phyloP scores from a whole-genome alignment of 768 basidiomycete genomes.

The Dictyophora rubrovolvata region DNA sequence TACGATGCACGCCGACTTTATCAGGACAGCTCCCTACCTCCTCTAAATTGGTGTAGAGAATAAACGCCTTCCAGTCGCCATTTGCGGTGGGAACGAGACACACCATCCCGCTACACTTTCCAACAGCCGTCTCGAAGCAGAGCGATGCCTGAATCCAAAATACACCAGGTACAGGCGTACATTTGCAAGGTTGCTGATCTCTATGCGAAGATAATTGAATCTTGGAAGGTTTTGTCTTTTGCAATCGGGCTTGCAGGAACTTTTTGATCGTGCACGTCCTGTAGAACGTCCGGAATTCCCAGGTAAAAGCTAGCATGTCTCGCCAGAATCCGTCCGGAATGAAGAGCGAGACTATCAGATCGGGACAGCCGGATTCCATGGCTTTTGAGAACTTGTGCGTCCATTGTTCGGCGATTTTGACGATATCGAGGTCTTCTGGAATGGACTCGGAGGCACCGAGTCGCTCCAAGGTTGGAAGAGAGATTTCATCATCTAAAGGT shows the following conservation, averaged over 20 bases:
- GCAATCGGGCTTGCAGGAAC: conserved; percentile 40
- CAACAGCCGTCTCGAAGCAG: conserved; percentile 34
- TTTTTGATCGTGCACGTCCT: conserved; percentile 28
- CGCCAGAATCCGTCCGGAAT: conserved; percentile 40
- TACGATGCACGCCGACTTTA: conserved; percentile 26
- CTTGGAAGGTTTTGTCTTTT: conserved; percentile 4
- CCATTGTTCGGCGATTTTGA: conserved; percentile 30
- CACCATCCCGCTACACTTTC: conserved; percentile 40
- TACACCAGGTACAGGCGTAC: conserved; percentile 27
- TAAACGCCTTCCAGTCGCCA: conserved; percentile 38
- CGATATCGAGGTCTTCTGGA: conserved; percentile 27
- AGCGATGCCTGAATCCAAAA: conserved; percentile 50
- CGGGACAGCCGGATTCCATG: conserved; percentile 4
- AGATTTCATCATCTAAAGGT: neutral
- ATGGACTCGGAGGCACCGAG: conserved; percentile 10
- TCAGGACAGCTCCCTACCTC: conserved; percentile 40
- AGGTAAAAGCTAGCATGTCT: conserved; percentile 52
- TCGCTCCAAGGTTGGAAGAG: conserved; percentile 20
- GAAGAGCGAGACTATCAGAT: conserved; percentile 23
- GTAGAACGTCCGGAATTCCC: conserved; percentile 52
- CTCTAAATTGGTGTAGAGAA: conserved; percentile 44
- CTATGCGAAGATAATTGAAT: conserved; percentile 11
- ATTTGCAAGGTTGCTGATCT: conserved; percentile 9
- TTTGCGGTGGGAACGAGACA: conserved; percentile 41
- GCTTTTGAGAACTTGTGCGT: conserved; percentile 16